Evolutionary conservation across 345 rosid genomes (phyloP), one percentile per base, ranked within the genome.

Genomic region (Lepidium sativum): DNA sequence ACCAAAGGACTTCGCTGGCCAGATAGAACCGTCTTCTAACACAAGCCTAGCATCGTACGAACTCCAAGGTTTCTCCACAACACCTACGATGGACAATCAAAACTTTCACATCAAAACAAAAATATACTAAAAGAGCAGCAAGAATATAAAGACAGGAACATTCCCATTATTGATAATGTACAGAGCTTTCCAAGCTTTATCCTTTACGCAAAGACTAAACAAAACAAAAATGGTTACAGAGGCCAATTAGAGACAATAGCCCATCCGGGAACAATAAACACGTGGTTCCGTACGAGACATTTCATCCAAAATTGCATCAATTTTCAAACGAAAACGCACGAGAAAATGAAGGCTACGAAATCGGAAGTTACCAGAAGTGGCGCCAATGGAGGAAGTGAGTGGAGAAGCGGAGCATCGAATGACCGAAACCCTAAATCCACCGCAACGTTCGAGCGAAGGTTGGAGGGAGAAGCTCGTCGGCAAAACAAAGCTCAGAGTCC

Each of bases 1-100:
- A 80, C 99, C 97, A 71, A 94, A 94, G 2, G 99, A 83, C 82
- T 91, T 95, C 37, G 97, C 99, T 61, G 67, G 83, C 99, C 99
- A 95, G 13, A 85, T 27, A 2, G 99, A 91, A 65, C 99, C 98
- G 55, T 91, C 99, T 71, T 85, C 94, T 58, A 88, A 86, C 55
- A 85, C 98, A 67, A 95, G 85, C 62, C 96, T 91, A 61, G 96
- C 96, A 73, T 91, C 77, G 23, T 90, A 79, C 6, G 80, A 70
- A 54, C 71, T 94, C 97, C 99, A 94, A 4, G 96, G 97, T 55
- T 87, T 88, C 68, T 86, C 96, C 42, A 37, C 82, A 54, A 81
- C 52, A 63, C 58, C 75, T 71, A 60, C 2, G 6, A 50, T 14
- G 1, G 7, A 11, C 9, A 61, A 61, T 8, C 1, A 20, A 13